Evolutionary conservation across 192 early-diverging fungal genomes (phyloP), one percentile per base, ranked within the genome.

Genomic region (Chytriomyces confervae): DNA sequence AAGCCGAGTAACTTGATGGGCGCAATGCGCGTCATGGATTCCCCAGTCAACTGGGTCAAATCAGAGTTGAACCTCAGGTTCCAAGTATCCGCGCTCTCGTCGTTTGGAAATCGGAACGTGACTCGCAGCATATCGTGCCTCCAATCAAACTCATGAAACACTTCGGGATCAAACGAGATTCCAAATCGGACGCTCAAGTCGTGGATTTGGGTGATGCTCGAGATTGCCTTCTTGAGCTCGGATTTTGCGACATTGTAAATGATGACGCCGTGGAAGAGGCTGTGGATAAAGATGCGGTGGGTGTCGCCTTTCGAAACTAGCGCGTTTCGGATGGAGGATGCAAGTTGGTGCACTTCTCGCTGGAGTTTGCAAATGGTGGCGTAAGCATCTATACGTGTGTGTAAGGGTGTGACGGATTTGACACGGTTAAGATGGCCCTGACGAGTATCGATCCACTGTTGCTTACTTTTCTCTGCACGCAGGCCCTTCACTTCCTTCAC

Each of bases 401-500:
- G 53, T 57, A 13, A 5, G 53, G 16, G 53, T 20, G 53, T n/a
- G 53, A 5, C 13, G 36, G 2, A 24, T 11, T 11, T 53, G 50
- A 53, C 69, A 5, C 27, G 16, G 6, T 77, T 53, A 5, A 75
- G 16, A 7, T 79, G 70, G 2, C 8, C 29, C 43, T 62, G 45
- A 2, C n/a, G 69, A 11, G n/a, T 46, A 29, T 79, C 43, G 6
- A 79, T 9, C 10, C 69, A 1, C 70, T 61, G 47, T 36, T 11
- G 20, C 43, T 81, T 48, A 11, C 9, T 43, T 61, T 43, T 73
- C 67, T 81, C 75, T n/a, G 64, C 64, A 71, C 75, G 43, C 72
- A 76, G 50, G n/a, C 24, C 61, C 44, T 62, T 46, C 46, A 72
- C 81, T 47, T 85, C 83, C 36, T 68, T 62, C 6, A 80, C 73